phyloP scores from a whole-genome alignment of 805 yeast genomes.

The Kodamaea sagamina region DNA sequence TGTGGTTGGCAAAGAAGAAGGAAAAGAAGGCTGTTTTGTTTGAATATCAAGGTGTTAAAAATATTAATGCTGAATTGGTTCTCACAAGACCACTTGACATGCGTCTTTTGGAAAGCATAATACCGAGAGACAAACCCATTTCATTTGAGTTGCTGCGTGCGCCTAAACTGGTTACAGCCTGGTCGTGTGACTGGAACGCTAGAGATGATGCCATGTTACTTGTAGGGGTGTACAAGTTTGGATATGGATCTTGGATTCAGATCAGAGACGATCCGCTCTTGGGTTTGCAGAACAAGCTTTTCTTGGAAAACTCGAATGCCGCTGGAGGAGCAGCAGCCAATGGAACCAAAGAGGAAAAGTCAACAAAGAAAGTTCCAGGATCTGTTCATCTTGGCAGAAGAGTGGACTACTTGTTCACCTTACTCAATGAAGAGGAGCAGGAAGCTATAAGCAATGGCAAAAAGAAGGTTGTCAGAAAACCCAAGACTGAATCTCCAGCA shows the following conservation, averaged over 20 bases:
- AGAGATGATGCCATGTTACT: constrained; percentile 85
- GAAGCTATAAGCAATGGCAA: constrained; percentile 15
- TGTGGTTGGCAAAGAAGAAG: constrained; percentile 65
- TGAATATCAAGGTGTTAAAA: constrained; percentile 84
- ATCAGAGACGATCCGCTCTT: constrained; percentile 94
- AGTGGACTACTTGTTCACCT: constrained; percentile 78
- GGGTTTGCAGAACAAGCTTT: constrained; percentile 82
- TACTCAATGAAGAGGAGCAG: constrained; percentile 62
- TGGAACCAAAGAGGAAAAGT: constrained; percentile 17
- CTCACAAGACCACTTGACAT: constrained; percentile 84
- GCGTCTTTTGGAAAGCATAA: constrained; percentile 57
- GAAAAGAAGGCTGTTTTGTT: constrained; percentile 90
- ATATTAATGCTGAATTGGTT: constrained; percentile 86
- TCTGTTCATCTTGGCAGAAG: constrained; percentile 91
- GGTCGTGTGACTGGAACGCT: constrained; percentile 86
- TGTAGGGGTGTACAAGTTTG: constrained; percentile 87
- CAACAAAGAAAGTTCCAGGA: constrained; percentile 75
- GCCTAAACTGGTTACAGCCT: constrained; percentile 83
- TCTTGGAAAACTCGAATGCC: constrained; percentile 46
- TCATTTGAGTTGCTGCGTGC: constrained; percentile 58
- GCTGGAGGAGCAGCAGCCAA: constrained; percentile 17
- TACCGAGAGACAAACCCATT: constrained; percentile 57
- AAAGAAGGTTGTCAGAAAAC: constrained; percentile 22
- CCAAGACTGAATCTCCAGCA: constrained; percentile 20
- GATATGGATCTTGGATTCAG: constrained; percentile 93